Conservation (phyloP, 305 asterid genomes). For the Solanum hybrid region DNA sequence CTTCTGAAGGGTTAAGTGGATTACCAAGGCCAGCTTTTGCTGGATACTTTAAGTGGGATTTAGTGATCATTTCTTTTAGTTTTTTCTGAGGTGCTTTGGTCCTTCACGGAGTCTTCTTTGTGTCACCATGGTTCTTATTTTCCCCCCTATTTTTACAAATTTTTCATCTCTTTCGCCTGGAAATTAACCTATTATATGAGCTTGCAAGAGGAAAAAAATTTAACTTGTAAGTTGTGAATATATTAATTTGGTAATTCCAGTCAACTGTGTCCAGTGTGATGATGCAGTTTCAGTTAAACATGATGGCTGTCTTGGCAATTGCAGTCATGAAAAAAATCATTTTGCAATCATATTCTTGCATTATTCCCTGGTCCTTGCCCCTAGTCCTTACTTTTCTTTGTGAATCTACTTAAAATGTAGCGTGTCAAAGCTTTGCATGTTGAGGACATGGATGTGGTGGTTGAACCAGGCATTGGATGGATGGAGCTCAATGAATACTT, state of each 20-base stretch:
- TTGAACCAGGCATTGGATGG: conserved; percentile 99
- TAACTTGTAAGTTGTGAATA: background rate
- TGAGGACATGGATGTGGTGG: conserved; percentile 95
- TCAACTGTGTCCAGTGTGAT: background rate
- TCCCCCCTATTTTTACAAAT: background rate
- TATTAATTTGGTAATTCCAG: background rate
- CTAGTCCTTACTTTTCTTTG: background rate
- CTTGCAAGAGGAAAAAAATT: background rate
- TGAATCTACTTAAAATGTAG: conserved; percentile 29
- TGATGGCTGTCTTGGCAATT: background rate
- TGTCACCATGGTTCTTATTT: background rate
- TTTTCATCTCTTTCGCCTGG: background rate
- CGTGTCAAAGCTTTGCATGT: conserved; percentile 61
- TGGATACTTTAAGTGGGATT: background rate
- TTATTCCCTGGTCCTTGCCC: background rate
- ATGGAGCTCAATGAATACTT: conserved; percentile 91
- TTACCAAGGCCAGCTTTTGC: background rate
- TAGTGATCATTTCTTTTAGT: background rate
- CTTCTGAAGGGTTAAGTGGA: background rate
- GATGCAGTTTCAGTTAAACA: background rate
- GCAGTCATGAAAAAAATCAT: background rate
- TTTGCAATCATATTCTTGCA: background rate
- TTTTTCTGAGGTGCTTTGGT: background rate
- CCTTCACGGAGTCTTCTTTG: background rate
- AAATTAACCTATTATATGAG: background rate